A percentile compares a stretch with the other conserved stretches of the same genome.
Evolutionary conservation across 768 basidiomycete species (phyloP).

Genomic region (Gyrodon lividus): DNA sequence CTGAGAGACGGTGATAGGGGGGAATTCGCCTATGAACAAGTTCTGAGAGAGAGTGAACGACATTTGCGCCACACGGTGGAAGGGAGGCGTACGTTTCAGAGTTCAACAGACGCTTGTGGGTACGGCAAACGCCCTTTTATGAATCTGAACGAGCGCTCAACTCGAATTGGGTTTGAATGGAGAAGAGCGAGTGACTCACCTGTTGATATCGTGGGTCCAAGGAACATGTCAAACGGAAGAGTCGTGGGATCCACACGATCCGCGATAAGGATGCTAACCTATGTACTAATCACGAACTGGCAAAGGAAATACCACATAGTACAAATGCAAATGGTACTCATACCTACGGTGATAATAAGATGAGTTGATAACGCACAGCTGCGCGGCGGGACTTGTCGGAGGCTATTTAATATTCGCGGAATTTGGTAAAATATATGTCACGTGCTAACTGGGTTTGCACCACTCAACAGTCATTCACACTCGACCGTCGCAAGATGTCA

Average conservation of each 20-base stretch:
- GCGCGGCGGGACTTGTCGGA: too few species aligned
- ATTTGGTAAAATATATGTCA: too few species aligned
- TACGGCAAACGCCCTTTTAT: not conserved
- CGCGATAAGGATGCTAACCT: not conserved
- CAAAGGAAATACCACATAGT: too few species aligned
- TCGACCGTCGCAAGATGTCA: slow-evolving; percentile 59
- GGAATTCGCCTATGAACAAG: slow-evolving; percentile 29
- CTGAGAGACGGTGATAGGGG: slow-evolving; percentile 28
- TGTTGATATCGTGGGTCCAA: not conserved
- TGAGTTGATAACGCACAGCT: too few species aligned
- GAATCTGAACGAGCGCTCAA: not conserved
- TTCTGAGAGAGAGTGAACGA: slow-evolving; percentile 31
- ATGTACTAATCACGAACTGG: not conserved
- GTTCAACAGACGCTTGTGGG: not conserved
- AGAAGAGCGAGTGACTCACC: too few species aligned
- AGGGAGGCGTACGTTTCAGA: slow-evolving; percentile 1
- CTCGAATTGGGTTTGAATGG: not conserved
- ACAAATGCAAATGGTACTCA: too few species aligned
- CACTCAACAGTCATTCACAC: not conserved
- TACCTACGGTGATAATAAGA: too few species aligned
- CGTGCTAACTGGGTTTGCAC: not conserved
- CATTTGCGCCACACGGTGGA: slow-evolving; percentile 1
- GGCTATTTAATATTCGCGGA: too few species aligned
- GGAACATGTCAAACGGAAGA: not conserved
- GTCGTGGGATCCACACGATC: not conserved